These are phyloP conservation scores for Talaromyces sp. DNA, from an alignment of 2,329 filamentous ascomycete genomes.

Conservation along the genomic window DNA sequence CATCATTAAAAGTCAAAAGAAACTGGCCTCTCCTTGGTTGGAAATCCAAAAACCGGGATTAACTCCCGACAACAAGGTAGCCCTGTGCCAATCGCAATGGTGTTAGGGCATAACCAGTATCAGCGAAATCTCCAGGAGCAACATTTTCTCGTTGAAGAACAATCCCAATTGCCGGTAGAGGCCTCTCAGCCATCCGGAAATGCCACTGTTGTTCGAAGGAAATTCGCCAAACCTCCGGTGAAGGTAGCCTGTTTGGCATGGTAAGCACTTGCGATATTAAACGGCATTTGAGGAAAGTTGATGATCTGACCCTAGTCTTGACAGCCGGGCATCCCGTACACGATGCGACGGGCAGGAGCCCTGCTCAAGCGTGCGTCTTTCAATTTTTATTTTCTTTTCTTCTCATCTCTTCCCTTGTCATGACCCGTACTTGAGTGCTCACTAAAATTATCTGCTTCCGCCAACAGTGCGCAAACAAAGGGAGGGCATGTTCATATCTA, in stretches of 20 bases:
- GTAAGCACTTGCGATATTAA: constrained; percentile 29
- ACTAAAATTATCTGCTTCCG: constrained; percentile 17
- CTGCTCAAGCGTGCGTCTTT: constrained; percentile 42
- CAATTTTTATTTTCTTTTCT: not conserved
- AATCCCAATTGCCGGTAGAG: constrained; percentile 9
- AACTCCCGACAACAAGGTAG: constrained; percentile 8
- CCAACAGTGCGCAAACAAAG: constrained; percentile 41
- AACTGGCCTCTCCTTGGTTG: constrained; percentile 8
- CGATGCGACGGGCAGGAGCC: constrained; percentile 47
- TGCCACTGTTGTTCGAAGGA: constrained; percentile 38
- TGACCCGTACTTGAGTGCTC: not conserved
- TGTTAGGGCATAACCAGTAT: constrained; percentile 25
- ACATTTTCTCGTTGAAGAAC: constrained; percentile 13
- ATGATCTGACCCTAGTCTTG: constrained; percentile 12
- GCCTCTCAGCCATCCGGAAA: constrained; percentile 26
- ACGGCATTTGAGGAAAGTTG: constrained; percentile 9
- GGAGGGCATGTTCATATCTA: constrained; percentile 43
- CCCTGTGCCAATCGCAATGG: constrained; percentile 26
- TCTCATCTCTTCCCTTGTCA: not conserved
- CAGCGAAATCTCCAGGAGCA: constrained; percentile 14
- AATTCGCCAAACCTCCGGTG: constrained; percentile 47
- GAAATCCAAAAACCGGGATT: not conserved
- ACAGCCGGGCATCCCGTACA: constrained; percentile 44
- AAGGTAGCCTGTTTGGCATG: constrained; percentile 47
- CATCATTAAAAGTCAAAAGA: constrained; percentile 11